Conservation (phyloP, 2,329 filamentous ascomycete genomes). For the Colletotrichum nymphaeae region DNA sequence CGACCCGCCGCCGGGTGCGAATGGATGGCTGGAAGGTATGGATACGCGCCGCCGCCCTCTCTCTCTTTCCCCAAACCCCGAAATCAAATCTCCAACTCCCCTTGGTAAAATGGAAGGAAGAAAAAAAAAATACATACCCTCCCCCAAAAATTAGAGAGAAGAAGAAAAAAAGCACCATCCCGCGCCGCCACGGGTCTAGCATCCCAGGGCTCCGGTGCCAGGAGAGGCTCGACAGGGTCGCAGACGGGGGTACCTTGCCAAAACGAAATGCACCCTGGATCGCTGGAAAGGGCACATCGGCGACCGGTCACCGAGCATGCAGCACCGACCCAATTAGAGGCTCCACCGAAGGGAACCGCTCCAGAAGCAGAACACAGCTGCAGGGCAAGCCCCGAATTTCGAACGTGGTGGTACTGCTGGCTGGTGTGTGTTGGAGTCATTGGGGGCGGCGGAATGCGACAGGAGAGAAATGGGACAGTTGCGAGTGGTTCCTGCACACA, state of each 20-base stretch:
- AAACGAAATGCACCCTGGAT: not conserved
- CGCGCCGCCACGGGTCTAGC: slow-evolving; percentile 2
- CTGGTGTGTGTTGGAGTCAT: not conserved
- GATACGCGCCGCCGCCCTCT: not conserved
- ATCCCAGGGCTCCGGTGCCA: slow-evolving; percentile 28
- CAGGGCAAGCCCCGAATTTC: slow-evolving; percentile 10
- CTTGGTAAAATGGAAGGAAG: too few species aligned
- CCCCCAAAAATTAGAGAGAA: not conserved
- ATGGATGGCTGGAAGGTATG: not conserved
- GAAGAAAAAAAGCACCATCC: slow-evolving; percentile 2
- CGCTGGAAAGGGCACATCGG: slow-evolving; percentile 15
- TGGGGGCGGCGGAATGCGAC: not conserved
- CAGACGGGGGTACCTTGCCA: slow-evolving; percentile 1
- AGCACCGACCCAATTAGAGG: slow-evolving; percentile 20
- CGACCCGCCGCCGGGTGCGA: not conserved
- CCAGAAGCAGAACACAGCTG: slow-evolving; percentile 5
- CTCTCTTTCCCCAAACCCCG: not conserved
- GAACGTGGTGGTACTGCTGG: not conserved
- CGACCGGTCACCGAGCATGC: slow-evolving; percentile 34
- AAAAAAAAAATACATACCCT: not conserved
- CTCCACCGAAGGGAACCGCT: slow-evolving; percentile 26
- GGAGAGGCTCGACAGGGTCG: slow-evolving; percentile 2
- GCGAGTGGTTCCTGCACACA: too few species aligned
- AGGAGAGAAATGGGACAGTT: not conserved
- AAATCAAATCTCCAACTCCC: not conserved